Base-by-base conservation (phyloP, 2,329 filamentous ascomycete species). In the Aspergillus tamarii region DNA sequence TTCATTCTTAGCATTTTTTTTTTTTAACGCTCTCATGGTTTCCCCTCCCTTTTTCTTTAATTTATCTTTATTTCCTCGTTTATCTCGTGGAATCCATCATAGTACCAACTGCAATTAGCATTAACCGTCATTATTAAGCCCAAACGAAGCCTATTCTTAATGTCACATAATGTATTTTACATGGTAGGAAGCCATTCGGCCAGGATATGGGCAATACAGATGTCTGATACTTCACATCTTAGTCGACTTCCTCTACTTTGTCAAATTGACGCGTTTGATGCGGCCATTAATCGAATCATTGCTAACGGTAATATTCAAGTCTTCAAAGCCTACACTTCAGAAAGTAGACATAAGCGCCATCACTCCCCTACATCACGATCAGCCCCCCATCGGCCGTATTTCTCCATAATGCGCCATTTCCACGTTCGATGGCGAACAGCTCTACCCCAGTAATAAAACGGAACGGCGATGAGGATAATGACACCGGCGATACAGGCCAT, bases 401-500 rank as follows among this genome's bases (percentile, higher is more conserved):
- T n/a, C 39, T 41, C 16, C 39, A 41, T 41, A 19, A 41, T 41
- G 16, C 39, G 39, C 39, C 39, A 41, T 41, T 41, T 41, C 39
- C 39, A 41, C 16, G 39, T 41, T 41, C 39, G 39, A n/a, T 41
- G 16, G 39, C 39, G 39, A 0, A 41, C 8, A 5, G 39, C 39
- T n/a, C 39, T 41, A 41, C 39, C 39, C 39, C 39, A 41, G 39
- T 41, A 41, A 41, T 41, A 41, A 41, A 41, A 41, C 16, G 39
- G 39, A 16, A 41, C 39, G 19, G 39, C 39, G 0, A 41, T 4
- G 2, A 41, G 16, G 39, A 41, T 9, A 41, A 41, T 7, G 7
- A 10, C 39, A 8, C 39, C 39, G 0, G 39, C 39, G 7, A 41
- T 41, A n/a, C 39, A 41, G 39, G 64, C 64, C 64, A 66, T 66